Evolutionary conservation across 2,329 filamentous ascomycete genomes (phyloP).

Genomic region (Pseudogymnoascus sp.): DNA sequence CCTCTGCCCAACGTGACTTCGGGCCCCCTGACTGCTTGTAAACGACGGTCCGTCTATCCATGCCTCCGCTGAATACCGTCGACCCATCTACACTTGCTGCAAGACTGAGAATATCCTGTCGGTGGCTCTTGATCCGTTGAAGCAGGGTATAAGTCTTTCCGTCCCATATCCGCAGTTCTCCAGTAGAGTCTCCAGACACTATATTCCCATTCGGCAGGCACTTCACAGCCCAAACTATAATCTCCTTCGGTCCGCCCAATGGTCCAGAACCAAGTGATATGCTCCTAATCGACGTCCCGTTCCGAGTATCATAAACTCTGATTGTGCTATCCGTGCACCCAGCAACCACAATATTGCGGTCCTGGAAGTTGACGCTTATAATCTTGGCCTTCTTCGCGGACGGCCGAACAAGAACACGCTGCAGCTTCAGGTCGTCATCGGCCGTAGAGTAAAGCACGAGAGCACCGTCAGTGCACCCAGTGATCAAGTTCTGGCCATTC

Average conservation of each 20-base stretch:
- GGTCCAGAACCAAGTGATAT: conserved; percentile 81
- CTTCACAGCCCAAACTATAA: conserved; percentile 89
- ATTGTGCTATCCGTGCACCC: conserved; percentile 97
- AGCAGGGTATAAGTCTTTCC: conserved; percentile 82
- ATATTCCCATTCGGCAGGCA: conserved; percentile 81
- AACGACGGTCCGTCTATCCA: conserved; percentile 78
- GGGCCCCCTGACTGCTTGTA: conserved; percentile 60
- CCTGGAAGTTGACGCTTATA: conserved; percentile 85
- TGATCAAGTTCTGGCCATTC: conserved; percentile 58
- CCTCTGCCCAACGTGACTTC: conserved; percentile 68
- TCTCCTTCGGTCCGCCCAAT: conserved; percentile 68
- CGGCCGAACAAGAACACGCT: conserved; percentile 65
- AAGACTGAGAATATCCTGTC: conserved; percentile 85
- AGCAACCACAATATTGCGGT: conserved; percentile 70
- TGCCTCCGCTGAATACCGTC: conserved; percentile 79
- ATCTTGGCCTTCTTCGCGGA: conserved; percentile 80
- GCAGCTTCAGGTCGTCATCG: conserved; percentile 73
- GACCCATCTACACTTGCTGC: conserved; percentile 71
- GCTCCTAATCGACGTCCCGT: conserved; percentile 63
- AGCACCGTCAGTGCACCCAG: conserved; percentile 85
- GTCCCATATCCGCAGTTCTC: conserved; percentile 89
- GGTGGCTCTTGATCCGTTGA: conserved; percentile 78
- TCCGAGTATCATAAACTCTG: conserved; percentile 78
- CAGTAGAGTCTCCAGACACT: conserved; percentile 88
- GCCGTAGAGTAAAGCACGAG: conserved; percentile 80